Evolutionary conservation across 2,329 filamentous ascomycete genomes (phyloP).

Genomic region (Trichoderma breve): DNA sequence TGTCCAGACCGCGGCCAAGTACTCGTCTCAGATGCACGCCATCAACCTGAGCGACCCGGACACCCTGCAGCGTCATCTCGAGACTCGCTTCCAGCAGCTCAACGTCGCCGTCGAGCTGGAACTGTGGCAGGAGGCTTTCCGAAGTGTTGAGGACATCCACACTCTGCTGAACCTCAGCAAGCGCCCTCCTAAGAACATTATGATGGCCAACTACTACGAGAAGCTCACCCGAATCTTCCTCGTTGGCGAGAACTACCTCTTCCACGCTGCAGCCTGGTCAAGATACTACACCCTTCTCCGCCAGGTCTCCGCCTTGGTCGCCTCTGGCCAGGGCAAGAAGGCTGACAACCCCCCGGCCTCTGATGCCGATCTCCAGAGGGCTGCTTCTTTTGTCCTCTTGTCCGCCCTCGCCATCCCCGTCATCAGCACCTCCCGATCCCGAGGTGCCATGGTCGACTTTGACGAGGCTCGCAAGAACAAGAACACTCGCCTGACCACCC

Average conservation of each 20-base stretch:
- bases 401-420: constrained; percentile 97
- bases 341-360: constrained; percentile 88
- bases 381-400: constrained; percentile 91
- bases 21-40: constrained; percentile 97
- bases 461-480: constrained; percentile 98
- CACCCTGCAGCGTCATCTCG: constrained; percentile 92
- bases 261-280: constrained; percentile 97
- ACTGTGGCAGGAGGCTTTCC: constrained; percentile 99
- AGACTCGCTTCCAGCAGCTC: constrained; percentile 97
- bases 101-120: constrained; percentile 98
- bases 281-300: constrained; percentile 96
- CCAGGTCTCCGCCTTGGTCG: constrained; percentile 79
- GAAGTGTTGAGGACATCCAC: constrained; percentile 98
- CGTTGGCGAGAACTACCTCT: constrained; percentile 98
- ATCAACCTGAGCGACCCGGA: constrained; percentile 98
- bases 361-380: constrained; percentile 88
- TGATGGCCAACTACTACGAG: constrained; percentile 99
- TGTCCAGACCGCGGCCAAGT: constrained; percentile 98
- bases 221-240: constrained; percentile 98
- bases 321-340: constrained; percentile 84
- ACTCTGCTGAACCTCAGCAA: constrained; percentile 97
- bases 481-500: constrained; percentile 93
- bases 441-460: constrained; percentile 92
- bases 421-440: constrained; percentile 96
- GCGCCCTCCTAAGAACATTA: constrained; percentile 95